These are phyloP conservation scores for Lecanicillium sp. DNA, from an alignment of 2,329 filamentous ascomycete genomes.

Conservation along the genomic window DNA sequence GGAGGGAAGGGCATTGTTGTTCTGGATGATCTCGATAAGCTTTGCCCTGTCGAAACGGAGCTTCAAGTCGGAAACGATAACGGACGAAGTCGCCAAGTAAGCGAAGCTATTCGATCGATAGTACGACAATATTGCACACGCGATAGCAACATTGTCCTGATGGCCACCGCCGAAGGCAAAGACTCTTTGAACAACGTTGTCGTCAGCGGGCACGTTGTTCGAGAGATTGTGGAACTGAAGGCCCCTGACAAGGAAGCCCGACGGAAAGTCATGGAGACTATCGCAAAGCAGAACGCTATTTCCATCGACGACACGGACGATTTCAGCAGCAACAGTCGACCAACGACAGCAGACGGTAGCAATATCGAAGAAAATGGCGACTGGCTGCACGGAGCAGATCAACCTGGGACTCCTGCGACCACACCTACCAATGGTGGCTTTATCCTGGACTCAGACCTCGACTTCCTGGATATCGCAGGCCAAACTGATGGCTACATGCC, in stretches of 20 bases:
- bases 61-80: constrained; percentile 92
- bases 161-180: constrained; percentile 89
- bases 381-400: constrained; percentile 72
- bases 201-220: constrained; percentile 83
- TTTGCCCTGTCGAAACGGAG: constrained; percentile 91
- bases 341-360: constrained; percentile 51
- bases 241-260: constrained; percentile 90
- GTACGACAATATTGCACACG: constrained; percentile 77
- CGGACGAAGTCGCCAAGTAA: constrained; percentile 83
- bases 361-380: constrained; percentile 50
- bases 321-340: constrained; percentile 44
- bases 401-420: constrained; percentile 38
- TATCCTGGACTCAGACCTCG: constrained; percentile 67
- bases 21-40: constrained; percentile 85
- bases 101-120: constrained; percentile 78
- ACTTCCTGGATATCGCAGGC: constrained; percentile 88
- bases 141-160: constrained; percentile 74
- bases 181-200: constrained; percentile 87
- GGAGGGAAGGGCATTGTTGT: constrained; percentile 81
- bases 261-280: constrained; percentile 73
- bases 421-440: constrained; percentile 53
- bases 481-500: constrained; percentile 98
- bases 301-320: constrained; percentile 32
- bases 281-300: constrained; percentile 54
- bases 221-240: constrained; percentile 83